Percentiles rank a stretch among this genome's conserved stretches.
These are phyloP conservation scores for Mycosphaerella sp. DNA, from an alignment of 2,329 filamentous ascomycete genomes.

Conservation along the genomic window DNA sequence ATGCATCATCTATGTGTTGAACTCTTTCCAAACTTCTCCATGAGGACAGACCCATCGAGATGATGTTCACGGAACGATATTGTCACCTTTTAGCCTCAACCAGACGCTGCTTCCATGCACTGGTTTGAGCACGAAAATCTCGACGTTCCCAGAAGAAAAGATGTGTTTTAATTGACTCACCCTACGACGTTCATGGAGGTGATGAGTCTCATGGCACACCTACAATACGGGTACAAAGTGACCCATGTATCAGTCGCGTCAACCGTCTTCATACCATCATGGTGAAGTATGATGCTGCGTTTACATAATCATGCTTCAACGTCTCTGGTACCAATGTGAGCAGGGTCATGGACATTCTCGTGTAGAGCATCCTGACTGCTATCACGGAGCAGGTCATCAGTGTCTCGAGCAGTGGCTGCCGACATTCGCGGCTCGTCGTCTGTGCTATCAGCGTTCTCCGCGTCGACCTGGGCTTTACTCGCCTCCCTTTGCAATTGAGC, in stretches of 20 bases:
- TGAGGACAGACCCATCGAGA: background rate
- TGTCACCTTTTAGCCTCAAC: slow-evolving; percentile 19
- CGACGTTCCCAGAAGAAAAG: slow-evolving; percentile 18
- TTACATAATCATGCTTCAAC: slow-evolving; percentile 8
- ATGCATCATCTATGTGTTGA: too few species aligned
- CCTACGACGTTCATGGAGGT: slow-evolving; percentile 10
- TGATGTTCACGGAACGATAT: slow-evolving; percentile 14
- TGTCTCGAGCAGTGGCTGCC: slow-evolving; percentile 21
- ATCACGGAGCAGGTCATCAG: slow-evolving; percentile 16
- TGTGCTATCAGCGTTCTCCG: slow-evolving; percentile 13
- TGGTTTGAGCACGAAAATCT: slow-evolving; percentile 13
- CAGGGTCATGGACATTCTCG: background rate
- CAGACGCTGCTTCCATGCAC: slow-evolving; percentile 9
- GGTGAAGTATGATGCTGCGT: background rate
- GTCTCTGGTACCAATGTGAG: slow-evolving; percentile 5
- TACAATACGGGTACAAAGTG: slow-evolving; percentile 4
- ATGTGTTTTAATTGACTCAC: slow-evolving; percentile 21
- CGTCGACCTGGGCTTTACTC: slow-evolving; percentile 16
- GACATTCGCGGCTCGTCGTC: slow-evolving; percentile 16
- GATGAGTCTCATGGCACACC: slow-evolving; percentile 20
- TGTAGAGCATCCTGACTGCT: slow-evolving; percentile 13
- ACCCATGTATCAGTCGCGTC: too few species aligned
- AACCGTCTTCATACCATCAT: too few species aligned
- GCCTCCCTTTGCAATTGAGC: slow-evolving; percentile 18
- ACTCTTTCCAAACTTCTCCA: background rate